These are phyloP conservation scores for Globisporangium uncinulatum DNA, from an alignment of 352 stramenopile genomes.

Conservation along the genomic window DNA sequence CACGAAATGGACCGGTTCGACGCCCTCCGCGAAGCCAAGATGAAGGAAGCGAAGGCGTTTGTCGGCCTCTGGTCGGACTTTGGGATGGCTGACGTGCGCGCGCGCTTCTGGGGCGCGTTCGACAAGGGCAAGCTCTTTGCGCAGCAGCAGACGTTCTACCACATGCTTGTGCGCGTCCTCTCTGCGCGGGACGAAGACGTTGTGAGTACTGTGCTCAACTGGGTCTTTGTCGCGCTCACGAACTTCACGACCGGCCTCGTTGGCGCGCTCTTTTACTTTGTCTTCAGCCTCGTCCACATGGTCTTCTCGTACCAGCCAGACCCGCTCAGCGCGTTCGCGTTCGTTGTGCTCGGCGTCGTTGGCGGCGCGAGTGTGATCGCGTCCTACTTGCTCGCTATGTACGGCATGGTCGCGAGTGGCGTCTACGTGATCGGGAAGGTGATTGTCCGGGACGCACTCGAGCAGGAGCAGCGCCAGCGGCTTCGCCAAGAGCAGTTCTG, in stretches of 20 bases:
- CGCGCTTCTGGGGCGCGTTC: slow-evolving; percentile 77
- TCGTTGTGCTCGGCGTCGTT: slow-evolving; percentile 69
- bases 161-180: slow-evolving; percentile 77
- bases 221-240: slow-evolving; percentile 75
- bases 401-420: slow-evolving; percentile 77
- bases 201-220: slow-evolving; percentile 74
- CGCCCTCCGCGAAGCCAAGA: slow-evolving; percentile 49
- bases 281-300: slow-evolving; percentile 79
- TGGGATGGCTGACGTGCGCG: slow-evolving; percentile 64
- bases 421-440: slow-evolving; percentile 79
- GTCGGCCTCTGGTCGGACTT: slow-evolving; percentile 85
- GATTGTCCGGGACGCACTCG: slow-evolving; percentile 62
- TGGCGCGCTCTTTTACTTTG: slow-evolving; percentile 81
- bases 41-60: slow-evolving; percentile 72
- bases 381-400: slow-evolving; percentile 84
- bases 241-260: slow-evolving; percentile 88
- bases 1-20: slow-evolving; percentile 52
- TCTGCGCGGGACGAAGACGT: slow-evolving; percentile 68
- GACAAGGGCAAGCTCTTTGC: slow-evolving; percentile 84
- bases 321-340: slow-evolving; percentile 64
- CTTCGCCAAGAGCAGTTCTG: slow-evolving; percentile 29
- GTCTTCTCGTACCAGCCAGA: slow-evolving; percentile 82
- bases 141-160: slow-evolving; percentile 85
- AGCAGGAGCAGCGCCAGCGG: slow-evolving; percentile 65
- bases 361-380: slow-evolving; percentile 72